A percentile compares a stretch with the other conserved stretches of the same genome.
Evolutionary conservation across 768 basidiomycete genomes (phyloP).

Genomic region (Boletus rubropictus): DNA sequence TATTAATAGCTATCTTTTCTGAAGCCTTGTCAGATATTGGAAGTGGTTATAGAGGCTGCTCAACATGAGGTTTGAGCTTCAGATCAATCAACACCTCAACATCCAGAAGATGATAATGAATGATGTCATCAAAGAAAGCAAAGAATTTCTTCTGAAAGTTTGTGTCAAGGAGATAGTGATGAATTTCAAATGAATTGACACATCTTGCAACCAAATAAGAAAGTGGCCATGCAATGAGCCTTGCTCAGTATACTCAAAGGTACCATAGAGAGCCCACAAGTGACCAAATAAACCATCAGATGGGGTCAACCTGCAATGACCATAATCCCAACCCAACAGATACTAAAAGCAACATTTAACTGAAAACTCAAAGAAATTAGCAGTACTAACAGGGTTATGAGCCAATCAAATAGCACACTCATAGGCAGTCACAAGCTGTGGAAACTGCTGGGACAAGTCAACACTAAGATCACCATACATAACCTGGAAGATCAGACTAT

Average conservation of each 20-base stretch:
- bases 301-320: constrained; percentile 7
- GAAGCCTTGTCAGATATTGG: no score
- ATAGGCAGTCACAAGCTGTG: constrained; percentile 8
- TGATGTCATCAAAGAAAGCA: not conserved
- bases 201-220: constrained; percentile 27
- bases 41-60: no score
- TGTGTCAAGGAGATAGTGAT: not conserved
- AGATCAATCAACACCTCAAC: not conserved
- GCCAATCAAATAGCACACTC: constrained; percentile 25
- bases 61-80: no score
- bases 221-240: constrained; percentile 31
- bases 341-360: constrained; percentile 17
- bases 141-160: not conserved
- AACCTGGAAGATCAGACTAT: constrained; percentile 30
- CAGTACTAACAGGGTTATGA: constrained; percentile 31
- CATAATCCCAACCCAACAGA: not conserved
- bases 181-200: constrained; percentile 26
- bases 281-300: constrained; percentile 30
- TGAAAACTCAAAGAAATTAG: constrained; percentile 30
- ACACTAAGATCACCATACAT: constrained; percentile 20
- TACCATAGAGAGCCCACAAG: constrained; percentile 27
- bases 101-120: not conserved
- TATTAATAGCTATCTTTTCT: no score
- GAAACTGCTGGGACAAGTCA: constrained; percentile 12
- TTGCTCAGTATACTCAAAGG: constrained; percentile 22